Evolutionary conservation across 768 basidiomycete species (phyloP).

Genomic region (Lentinula aciculospora): DNA sequence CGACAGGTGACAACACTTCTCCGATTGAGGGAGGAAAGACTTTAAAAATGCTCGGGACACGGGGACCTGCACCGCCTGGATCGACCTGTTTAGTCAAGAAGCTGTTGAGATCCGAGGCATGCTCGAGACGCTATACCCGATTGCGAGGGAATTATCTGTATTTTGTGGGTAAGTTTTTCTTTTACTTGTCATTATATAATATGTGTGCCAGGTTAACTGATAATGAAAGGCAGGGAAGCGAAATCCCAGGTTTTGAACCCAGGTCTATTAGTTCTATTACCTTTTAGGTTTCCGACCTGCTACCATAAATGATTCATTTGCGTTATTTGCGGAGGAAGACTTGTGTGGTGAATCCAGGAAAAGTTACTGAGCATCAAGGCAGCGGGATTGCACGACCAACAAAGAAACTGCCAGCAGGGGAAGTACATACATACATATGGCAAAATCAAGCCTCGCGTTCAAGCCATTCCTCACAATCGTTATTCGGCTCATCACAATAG

Average conservation of each 20-base stretch:
- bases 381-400: background rate
- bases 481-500: background rate
- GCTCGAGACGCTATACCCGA: background rate
- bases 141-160: background rate
- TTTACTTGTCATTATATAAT: background rate
- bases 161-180: background rate
- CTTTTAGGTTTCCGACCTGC: background rate
- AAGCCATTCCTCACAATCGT: background rate
- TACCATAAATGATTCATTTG: conserved; percentile 1
- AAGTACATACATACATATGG: too few species aligned
- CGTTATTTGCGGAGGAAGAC: background rate
- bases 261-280: background rate
- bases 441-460: background rate
- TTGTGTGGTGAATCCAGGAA: background rate
- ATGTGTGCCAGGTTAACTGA: background rate
- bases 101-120: conserved; percentile 1
- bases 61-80: background rate
- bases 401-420: background rate
- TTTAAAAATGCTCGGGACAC: background rate
- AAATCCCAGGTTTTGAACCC: conserved; percentile 1
- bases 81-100: background rate
- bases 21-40: background rate
- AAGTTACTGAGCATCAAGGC: background rate
- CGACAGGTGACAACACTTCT: background rate
- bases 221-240: background rate